Percentiles rank a stretch among this genome's conserved stretches.
Conservation (phyloP, 441 rosid genomes). For the Bocquillonia castaneifolia region DNA sequence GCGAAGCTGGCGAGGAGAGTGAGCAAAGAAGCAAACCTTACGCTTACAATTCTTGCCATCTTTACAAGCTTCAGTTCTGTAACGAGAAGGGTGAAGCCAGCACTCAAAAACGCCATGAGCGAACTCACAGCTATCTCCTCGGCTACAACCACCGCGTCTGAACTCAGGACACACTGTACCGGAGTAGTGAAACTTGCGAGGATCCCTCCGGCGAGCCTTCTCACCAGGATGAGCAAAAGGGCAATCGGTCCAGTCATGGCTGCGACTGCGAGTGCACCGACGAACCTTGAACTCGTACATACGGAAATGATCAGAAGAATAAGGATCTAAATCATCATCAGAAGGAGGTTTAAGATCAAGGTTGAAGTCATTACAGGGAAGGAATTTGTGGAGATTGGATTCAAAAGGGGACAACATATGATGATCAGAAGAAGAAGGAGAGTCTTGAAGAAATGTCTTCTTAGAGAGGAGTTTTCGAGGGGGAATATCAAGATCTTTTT, state of each 20-base stretch:
- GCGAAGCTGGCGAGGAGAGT: conserved; percentile 71
- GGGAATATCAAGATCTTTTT: conserved; percentile 43
- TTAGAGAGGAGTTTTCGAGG: conserved; percentile 46
- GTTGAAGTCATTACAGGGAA: conserved; percentile 32
- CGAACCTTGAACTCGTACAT: conserved; percentile 87
- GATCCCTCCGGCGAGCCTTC: conserved; percentile 88
- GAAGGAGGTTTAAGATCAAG: not conserved
- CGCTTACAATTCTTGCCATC: conserved; percentile 76
- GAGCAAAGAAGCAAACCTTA: conserved; percentile 86
- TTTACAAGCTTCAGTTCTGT: conserved; percentile 83
- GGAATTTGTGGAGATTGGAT: conserved; percentile 32
- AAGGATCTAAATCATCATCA: conserved; percentile 50
- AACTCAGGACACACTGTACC: conserved; percentile 63
- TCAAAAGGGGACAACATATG: conserved; percentile 17
- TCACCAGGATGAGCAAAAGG: conserved; percentile 83
- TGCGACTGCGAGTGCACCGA: conserved; percentile 76
- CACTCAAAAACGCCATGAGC: conserved; percentile 91
- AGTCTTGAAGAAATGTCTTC: conserved; percentile 14
- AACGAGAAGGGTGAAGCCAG: conserved; percentile 88
- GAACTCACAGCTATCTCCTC: conserved; percentile 78
- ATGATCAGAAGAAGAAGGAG: not conserved
- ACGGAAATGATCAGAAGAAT: conserved; percentile 75
- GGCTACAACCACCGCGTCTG: conserved; percentile 61
- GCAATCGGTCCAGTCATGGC: conserved; percentile 95
- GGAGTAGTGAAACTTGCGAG: conserved; percentile 50